Base-by-base conservation (phyloP, 495 filamentous ascomycete species). In the Terfezia boudieri region DNA sequence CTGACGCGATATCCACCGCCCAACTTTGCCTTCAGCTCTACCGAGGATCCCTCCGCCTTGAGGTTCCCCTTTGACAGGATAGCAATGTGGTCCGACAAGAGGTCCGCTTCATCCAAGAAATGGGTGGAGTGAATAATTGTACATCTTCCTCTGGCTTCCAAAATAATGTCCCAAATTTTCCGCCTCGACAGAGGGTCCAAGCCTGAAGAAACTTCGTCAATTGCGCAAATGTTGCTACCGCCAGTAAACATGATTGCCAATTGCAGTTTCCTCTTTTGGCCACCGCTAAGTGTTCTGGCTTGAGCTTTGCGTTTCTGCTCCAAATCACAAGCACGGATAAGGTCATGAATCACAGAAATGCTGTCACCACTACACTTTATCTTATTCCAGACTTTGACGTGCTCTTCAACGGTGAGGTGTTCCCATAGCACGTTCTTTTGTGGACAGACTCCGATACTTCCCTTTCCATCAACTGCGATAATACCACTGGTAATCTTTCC, bases 201-300 rank as follows among this genome's bases (percentile, higher is more conserved):
- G 7, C 86, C 86, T 51, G 77, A 81, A 12, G 79, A 84, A 5
- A 89, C 84, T 62, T 94, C 86, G 62, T 94, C 86, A 8, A 94
- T 80, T 65, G 84, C 87, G 66, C 86, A 94, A 8, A 94, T 78
- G 14, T 73, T 76, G 56, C 79, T 84, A 16, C 84, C 86, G 41
- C 86, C 86, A 23, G 83, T 86, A 53, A 94, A 77, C 84, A 90
- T 92, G 76, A 89, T 86, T n/a, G 81, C 80, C 9, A 94, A 74
- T 62, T 94, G 86, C n/a, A 89, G 69, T 66, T 92, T 92, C 22
- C 86, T 73, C 66, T 89, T 92, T 66, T 94, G 86, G 0, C 86
- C 86, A 7, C 86, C 86, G 2, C 84, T 90, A 6, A 93, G 71
- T 1, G 82, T 83, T 54, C 73, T 74, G 0, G 83, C 73, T 57